Evolutionary conservation across 176 grass and related monocot species (phyloP).

Genomic region (Themeda triandra): DNA sequence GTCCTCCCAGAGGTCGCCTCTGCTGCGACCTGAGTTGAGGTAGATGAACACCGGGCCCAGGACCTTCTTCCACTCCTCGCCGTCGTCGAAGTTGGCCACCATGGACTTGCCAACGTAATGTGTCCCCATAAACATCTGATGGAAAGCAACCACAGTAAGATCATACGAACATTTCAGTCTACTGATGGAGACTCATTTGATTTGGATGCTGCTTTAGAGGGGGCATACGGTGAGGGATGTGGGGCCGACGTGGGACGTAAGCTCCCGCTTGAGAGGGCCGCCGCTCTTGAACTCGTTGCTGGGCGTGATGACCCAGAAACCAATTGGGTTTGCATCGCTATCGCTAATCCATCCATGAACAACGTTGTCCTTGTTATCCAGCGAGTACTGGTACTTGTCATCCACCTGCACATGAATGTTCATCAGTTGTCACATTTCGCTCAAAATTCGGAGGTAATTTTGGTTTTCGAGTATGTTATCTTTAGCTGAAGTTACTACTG

Average conservation of each 20-base stretch:
- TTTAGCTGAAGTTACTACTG: background rate
- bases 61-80: constrained; percentile 76
- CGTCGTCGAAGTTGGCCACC: constrained; percentile 28
- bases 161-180: background rate
- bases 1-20: constrained; percentile 49
- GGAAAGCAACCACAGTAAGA: background rate
- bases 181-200: background rate
- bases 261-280: constrained; percentile 59
- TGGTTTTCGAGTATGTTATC: background rate
- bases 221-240: constrained; percentile 50
- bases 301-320: constrained; percentile 81
- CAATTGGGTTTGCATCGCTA: constrained; percentile 15
- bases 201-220: background rate
- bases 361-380: constrained; percentile 49
- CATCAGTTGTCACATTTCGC: background rate
- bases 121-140: constrained; percentile 61
- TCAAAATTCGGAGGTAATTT: background rate
- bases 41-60: constrained; percentile 85
- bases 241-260: constrained; percentile 82
- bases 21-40: constrained; percentile 46
- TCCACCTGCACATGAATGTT: constrained; percentile 47
- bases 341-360: constrained; percentile 70
- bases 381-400: constrained; percentile 81
- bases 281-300: constrained; percentile 77
- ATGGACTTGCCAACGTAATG: constrained; percentile 63